These are phyloP conservation scores for Backusella circina DNA, from an alignment of 192 early-diverging fungal genomes.

Conservation along the genomic window DNA sequence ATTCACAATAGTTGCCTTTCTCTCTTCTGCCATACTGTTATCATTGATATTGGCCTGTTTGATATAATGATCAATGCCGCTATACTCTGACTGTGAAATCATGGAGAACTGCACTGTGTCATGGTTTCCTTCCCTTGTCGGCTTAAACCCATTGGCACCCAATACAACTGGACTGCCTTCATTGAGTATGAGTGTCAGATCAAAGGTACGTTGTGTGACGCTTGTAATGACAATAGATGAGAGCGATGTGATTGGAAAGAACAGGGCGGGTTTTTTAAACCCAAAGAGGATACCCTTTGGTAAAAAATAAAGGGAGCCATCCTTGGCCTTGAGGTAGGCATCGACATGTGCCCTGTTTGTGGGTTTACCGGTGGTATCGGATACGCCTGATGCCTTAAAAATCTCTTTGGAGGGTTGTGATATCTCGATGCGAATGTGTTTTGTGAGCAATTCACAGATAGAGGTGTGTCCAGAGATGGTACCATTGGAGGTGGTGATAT, in stretches of 20 bases:
- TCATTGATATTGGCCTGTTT: conserved; percentile 29
- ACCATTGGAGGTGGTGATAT: not conserved
- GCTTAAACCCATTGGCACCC: not conserved
- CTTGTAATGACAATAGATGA: conserved; percentile 27
- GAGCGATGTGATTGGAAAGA: conserved; percentile 35
- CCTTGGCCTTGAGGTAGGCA: conserved; percentile 30
- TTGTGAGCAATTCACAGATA: not conserved
- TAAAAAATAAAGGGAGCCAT: conserved; percentile 40
- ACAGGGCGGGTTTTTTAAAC: conserved; percentile 51
- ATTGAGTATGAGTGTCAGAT: conserved; percentile 25
- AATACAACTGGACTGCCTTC: not conserved
- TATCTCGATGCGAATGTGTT: not conserved
- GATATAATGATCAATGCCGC: conserved; percentile 34
- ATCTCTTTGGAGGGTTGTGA: not conserved
- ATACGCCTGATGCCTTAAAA: not conserved
- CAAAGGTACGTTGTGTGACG: conserved; percentile 40
- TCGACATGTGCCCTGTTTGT: conserved; percentile 5
- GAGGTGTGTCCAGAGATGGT: not conserved
- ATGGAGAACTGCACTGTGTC: conserved; percentile 30
- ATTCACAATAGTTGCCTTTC: conserved; percentile 16
- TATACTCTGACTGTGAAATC: conserved; percentile 43
- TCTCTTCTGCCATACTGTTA: conserved; percentile 23
- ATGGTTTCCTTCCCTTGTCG: not conserved
- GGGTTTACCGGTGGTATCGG: not conserved
- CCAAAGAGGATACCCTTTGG: conserved; percentile 47